These are phyloP conservation scores for Metrosideros polymorpha DNA, from an alignment of 441 rosid genomes.

Conservation along the genomic window DNA sequence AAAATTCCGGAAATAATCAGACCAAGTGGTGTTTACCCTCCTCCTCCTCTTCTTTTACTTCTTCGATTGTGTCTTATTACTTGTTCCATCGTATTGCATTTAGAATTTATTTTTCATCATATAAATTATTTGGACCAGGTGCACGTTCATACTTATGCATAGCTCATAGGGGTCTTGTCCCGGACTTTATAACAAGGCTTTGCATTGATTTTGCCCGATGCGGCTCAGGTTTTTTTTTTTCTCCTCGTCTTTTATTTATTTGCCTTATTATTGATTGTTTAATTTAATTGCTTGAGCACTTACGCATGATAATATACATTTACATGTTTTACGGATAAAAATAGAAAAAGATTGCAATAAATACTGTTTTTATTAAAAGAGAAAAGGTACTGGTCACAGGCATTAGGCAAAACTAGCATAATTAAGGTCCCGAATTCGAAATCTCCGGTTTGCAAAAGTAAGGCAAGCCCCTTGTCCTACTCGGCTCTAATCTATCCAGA, in stretches of 20 bases:
- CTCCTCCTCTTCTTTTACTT: background rate
- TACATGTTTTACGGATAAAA: background rate
- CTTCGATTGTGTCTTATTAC: background rate
- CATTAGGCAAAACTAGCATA: background rate
- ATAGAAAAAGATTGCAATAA: background rate
- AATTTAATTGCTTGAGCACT: background rate
- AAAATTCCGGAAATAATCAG: background rate
- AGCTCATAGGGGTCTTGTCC: background rate
- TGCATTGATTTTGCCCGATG: background rate
- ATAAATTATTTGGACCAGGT: background rate
- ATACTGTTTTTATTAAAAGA: background rate
- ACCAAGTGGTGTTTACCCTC: background rate
- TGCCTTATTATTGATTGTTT: background rate
- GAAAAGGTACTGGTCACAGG: background rate
- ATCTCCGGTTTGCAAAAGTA: background rate
- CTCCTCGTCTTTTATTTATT: background rate
- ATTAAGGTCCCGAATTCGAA: background rate
- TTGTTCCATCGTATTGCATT: background rate
- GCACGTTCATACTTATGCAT: background rate
- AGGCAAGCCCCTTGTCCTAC: too few species aligned
- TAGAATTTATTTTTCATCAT: background rate
- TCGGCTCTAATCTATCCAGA: background rate
- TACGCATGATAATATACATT: background rate
- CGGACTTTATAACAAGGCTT: background rate
- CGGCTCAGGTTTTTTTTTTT: background rate